Evolutionary conservation across 202 grass and related monocot species (phyloP), one percentile per base, ranked within the genome.

Genomic region (Panicum virgatum): DNA sequence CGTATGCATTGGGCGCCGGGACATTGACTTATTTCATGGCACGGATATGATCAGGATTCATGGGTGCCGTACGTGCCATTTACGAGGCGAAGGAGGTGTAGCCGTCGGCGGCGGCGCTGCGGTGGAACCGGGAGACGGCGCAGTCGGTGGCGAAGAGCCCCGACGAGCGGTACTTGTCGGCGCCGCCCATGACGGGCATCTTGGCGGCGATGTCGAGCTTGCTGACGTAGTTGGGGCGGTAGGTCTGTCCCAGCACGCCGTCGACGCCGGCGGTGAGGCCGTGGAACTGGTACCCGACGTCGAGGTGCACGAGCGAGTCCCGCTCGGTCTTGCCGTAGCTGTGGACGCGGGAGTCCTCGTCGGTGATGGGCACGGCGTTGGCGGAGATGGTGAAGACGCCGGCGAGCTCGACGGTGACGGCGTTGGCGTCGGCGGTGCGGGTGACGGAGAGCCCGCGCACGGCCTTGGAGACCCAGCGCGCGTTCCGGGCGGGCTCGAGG

Each of bases 231-330:
- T 82, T 23, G 13, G 85, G 68, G 3, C 67, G 40, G 77, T 92
- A 92, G 1, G 87, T 92, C 72, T 79, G 84, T 0, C 90, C 90
- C 20, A 92, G 74, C 74, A 92, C 77, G 10, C 90, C 90, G 42
- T 92, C 87, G 0, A 92, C 90, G 13, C 2, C 2, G 1, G 69
- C n/a, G 32, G 70, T 81, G 38, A 90, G 84, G 34, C 79, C 66
- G 16, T 78, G 37, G 87, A 92, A 90, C 66, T 69, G 74, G 90
- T 90, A 92, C 29, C 57, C 69, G 18, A 84, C 10, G 54, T 92
- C 90, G 22, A 92, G 80, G 59, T 92, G 90, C 2, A 89, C 90
- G 15, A 81, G 88, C 39, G 71, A 85, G 80, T 92, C 66, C 1
- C 14, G 12, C 3, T 15, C 13, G 6, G 87, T 87, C 83, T 87